phyloP scores from a whole-genome alignment of 2,329 filamentous ascomycete genomes.

The Cordyceps farinosa region DNA sequence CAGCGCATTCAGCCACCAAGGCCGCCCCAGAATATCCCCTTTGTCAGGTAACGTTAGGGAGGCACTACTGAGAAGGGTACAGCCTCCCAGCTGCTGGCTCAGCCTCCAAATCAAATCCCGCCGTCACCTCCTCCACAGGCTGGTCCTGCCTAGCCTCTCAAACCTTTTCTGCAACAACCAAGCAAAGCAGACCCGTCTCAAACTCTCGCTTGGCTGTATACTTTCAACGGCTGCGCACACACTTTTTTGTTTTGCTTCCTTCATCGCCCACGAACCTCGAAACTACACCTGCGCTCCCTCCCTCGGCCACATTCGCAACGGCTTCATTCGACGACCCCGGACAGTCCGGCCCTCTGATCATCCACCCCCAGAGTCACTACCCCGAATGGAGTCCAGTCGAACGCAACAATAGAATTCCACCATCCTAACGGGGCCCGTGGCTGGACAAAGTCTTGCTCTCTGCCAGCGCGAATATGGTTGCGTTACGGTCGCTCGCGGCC shows the following conservation, averaged over 20 bases:
- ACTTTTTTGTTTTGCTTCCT: background rate
- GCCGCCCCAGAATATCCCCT: background rate
- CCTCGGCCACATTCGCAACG: background rate
- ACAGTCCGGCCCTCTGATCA: background rate
- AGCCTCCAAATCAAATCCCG: background rate
- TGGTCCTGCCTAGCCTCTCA: constrained; percentile 3
- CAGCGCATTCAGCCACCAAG: background rate
- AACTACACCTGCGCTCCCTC: background rate
- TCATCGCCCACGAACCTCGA: background rate
- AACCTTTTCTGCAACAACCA: constrained; percentile 11
- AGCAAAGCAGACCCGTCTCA: background rate
- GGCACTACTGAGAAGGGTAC: background rate
- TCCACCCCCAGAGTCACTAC: background rate
- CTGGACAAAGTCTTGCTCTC: background rate
- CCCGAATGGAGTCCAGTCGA: constrained; percentile 9
- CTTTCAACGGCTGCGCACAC: constrained; percentile 4
- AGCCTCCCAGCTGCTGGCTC: background rate
- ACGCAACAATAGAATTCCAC: background rate
- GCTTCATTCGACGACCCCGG: background rate
- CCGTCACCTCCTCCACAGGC: background rate
- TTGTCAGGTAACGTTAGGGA: no score
- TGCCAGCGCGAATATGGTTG: constrained; percentile 30
- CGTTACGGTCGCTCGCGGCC: constrained; percentile 30
- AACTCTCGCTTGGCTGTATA: constrained; percentile 3
- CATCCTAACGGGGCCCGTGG: background rate